Base-by-base conservation (phyloP, 331 rosid species). In the Quercus lobata region DNA sequence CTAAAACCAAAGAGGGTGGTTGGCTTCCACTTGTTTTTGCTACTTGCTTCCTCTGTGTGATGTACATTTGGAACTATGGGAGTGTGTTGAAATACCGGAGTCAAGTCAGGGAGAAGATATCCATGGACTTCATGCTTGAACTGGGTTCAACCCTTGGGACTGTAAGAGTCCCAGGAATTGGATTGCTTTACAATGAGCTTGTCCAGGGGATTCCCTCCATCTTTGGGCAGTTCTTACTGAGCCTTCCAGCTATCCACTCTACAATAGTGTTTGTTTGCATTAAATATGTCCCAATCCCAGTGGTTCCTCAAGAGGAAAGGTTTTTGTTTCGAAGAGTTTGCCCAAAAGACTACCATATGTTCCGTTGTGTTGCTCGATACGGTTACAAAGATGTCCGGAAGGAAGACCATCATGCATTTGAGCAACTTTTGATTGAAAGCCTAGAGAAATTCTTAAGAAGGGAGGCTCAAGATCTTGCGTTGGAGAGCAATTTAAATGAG, bases 11-110 rank as follows among this genome's bases (percentile, higher is more conserved):
- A 11, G 93, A 90, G 81, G 99, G 99, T 22, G 99, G 98, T 41
- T 93, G 98, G 99, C 93, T 95, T 83, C 99, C 99, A 9, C 98
- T 95, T 72, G 98, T 75, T 76, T 93, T 95, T 41, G 98, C 98
- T 35, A 65, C 84, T 44, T 56, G 90, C 82, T 95, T 95, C 88
- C 97, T 95, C 74, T 85, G 92, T 55, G 85, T 93, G 83, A 95
- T 95, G 99, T 95, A 95, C 92, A 95, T 88, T 1, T 95, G 99
- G 99, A 95, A 95, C 93, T 95, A 91, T 41, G 99, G 99, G 27
- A 95, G 99, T 62, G 98, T 95, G 69, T 84, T 95, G 90, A 95
- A 91, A 86, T 95, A 95, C 82, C 92, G 68, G 77, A 90, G 97
- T 25, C 91, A 95, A 85, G 90, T 95, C 25, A 84, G 94, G 82